Base-by-base conservation (phyloP, 2,329 filamentous ascomycete species). In the Aureobasidium leucospermi region DNA sequence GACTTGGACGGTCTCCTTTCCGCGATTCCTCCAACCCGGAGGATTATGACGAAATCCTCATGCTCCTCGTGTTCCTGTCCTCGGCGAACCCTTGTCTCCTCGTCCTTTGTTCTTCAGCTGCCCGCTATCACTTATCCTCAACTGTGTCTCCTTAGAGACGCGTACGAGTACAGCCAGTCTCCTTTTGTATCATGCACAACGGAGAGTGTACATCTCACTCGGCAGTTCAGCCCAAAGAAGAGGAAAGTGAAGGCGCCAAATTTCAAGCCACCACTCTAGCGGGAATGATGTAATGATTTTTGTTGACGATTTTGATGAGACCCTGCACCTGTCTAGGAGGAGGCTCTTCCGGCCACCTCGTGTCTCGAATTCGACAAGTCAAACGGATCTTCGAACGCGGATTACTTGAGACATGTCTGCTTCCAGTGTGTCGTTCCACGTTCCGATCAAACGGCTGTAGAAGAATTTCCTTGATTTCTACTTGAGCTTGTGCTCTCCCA, bases 221-320 rank as follows among this genome's bases (percentile, higher is more conserved):
- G 51, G 38, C 39, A 55, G 23, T 34, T 43, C 39, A 29, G 10
- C 51, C 51, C 51, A 43, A 43, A 32, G 10, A 34, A 23, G 15
- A 32, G 16, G 38, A 42, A 42, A 34, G 51, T 19, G 11, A 23
- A 38, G 28, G 23, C 38, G 11, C 23, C 36, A 53, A 41, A 42
- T 53, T 42, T 55, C 51, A 55, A 55, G 51, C 51, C 48, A 52
- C 42, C 39, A 13, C 11, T 52, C 41, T 52, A 52, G 34, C 48
- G 48, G 10, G 10, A n/a, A 52, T 52, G 48, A 52, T 41, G 48
- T 52, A 52, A 52, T 11, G 13, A 28, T 31, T 52, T 16, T 3
- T 31, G 36, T 39, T n/a, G 8, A 52, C 34, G 23, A 41, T 28
- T 13, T 36, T 23, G 23, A 36, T 13, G 34, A 36, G 48, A 41